These are phyloP conservation scores for Plasmodium knowlesi DNA, from an alignment of 169 alveolate species.

Conservation along the genomic window DNA sequence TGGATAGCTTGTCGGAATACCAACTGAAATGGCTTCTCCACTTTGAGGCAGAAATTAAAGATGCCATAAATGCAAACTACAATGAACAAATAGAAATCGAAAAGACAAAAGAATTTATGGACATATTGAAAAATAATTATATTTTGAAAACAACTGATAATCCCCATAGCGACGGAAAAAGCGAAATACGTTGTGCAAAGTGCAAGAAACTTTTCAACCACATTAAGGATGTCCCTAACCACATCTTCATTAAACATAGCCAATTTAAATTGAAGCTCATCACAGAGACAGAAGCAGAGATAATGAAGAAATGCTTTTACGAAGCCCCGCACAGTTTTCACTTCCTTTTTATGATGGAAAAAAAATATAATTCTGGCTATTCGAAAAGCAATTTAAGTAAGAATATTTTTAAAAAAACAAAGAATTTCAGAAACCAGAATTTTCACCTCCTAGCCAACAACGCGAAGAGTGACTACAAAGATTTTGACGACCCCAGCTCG, in stretches of 20 bases:
- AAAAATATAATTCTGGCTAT: conserved; percentile 25
- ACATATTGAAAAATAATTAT: conserved; percentile 24
- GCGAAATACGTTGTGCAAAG: conserved; percentile 66
- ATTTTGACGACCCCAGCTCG: conserved; percentile 51
- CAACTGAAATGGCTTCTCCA: conserved; percentile 59
- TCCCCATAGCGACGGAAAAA: neutral
- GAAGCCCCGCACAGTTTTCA: conserved; percentile 70
- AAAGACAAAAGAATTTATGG: conserved; percentile 58
- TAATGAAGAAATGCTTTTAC: conserved; percentile 49
- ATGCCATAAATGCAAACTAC: conserved; percentile 49
- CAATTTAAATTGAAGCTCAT: conserved; percentile 59
- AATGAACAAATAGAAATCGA: conserved; percentile 60
- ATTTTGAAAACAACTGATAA: conserved; percentile 8
- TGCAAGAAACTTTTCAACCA: conserved; percentile 56
- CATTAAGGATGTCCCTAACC: conserved; percentile 72
- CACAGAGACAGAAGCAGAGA: conserved; percentile 65
- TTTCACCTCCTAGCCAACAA: conserved; percentile 23
- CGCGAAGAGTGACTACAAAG: conserved; percentile 39
- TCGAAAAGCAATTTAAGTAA: conserved; percentile 22
- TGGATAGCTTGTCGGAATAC: conserved; percentile 6
- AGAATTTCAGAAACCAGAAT: conserved; percentile 46
- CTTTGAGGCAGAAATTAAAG: conserved; percentile 45
- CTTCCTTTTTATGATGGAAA: conserved; percentile 71
- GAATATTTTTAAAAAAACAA: conserved; percentile 9
- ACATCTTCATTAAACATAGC: conserved; percentile 52